Evolutionary conservation across 805 yeast genomes (phyloP), one percentile per base, ranked within the genome.

Genomic region (Yarrowia yakushimensis): DNA sequence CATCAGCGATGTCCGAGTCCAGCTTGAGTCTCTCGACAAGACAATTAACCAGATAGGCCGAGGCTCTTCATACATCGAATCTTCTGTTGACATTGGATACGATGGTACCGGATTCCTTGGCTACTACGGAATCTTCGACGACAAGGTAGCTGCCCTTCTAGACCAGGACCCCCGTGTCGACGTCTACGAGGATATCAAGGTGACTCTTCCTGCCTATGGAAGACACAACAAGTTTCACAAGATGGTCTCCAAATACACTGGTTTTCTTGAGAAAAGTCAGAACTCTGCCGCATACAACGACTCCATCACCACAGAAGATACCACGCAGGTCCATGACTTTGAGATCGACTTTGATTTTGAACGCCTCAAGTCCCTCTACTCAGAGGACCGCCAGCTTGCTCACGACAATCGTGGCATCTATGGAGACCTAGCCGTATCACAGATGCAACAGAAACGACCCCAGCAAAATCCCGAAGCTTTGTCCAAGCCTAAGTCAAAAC

Each of bases 161-260:
- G 61, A 55, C 10, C 28, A 13, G 2, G 46, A 39, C 22, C 61
- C 61, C 6, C 39, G 37, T 4, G 61, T 41, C 6, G 78, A 78
- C 65, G 66, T 90, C 65, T 96, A 90, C 77, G 76, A 78, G 69
- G 96, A 90, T 72, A 85, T 92, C 1, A 74, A 79, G 96, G 89
- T 55, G 10, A 30, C 61, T 20, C 48, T 55, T 15, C 61, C 61
- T 8, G 42, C 43, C 17, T 52, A 20, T 20, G 60, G 42, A 23
- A 27, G 33, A 33, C 25, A 28, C 4, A 52, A 36, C 18, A 33
- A 25, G 4, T 9, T 52, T 33, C 22, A 2, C 23, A 52, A 37
- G 27, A 36, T 36, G 33, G 45, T 45, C 10, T 20, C 45, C 3
- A 31, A 22, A n/a, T 48, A 48, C 15, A 15, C 55, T 15, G 55